A percentile compares a stretch with the other conserved stretches of the same genome.
phyloP scores from a whole-genome alignment of 805 yeast genomes.

The Candida schatavii region DNA sequence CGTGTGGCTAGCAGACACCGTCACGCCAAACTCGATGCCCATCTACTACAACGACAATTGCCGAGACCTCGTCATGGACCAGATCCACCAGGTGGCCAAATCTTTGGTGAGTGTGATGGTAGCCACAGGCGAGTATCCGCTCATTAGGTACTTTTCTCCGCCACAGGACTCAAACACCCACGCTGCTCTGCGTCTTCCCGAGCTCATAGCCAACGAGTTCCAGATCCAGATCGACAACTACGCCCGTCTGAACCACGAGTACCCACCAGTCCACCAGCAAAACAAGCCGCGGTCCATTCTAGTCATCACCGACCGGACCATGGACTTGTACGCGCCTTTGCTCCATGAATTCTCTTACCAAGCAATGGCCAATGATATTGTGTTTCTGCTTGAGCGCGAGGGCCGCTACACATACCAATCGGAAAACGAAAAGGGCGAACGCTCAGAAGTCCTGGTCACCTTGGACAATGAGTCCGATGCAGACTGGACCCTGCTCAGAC shows the following conservation, averaged over 20 bases:
- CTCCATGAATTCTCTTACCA: conserved; percentile 89
- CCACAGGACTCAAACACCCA: conserved; percentile 44
- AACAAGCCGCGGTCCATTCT: conserved; percentile 69
- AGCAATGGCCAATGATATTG: conserved; percentile 83
- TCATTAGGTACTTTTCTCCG: conserved; percentile 67
- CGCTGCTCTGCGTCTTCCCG: conserved; percentile 59
- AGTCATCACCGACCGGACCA: conserved; percentile 75
- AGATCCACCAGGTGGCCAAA: conserved; percentile 57
- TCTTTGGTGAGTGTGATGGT: conserved; percentile 71
- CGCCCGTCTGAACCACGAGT: conserved; percentile 64
- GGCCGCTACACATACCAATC: conserved; percentile 49
- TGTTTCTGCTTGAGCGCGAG: conserved; percentile 40
- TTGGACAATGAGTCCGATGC: conserved; percentile 64
- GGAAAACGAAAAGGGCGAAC: conserved; percentile 50
- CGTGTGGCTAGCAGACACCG: conserved; percentile 63
- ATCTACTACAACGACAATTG: conserved; percentile 68
- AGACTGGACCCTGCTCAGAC: conserved; percentile 70
- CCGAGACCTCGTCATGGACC: conserved; percentile 54
- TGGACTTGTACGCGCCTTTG: conserved; percentile 81
- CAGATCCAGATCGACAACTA: conserved; percentile 73
- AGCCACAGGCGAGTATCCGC: conserved; percentile 83
- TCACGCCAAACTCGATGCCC: conserved; percentile 58
- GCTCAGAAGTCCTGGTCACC: conserved; percentile 26
- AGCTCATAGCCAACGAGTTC: conserved; percentile 67
- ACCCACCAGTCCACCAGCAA: conserved; percentile 51